These are phyloP conservation scores for Colletotrichum zoysiae DNA, from an alignment of 2,329 filamentous ascomycete species.

Conservation along the genomic window DNA sequence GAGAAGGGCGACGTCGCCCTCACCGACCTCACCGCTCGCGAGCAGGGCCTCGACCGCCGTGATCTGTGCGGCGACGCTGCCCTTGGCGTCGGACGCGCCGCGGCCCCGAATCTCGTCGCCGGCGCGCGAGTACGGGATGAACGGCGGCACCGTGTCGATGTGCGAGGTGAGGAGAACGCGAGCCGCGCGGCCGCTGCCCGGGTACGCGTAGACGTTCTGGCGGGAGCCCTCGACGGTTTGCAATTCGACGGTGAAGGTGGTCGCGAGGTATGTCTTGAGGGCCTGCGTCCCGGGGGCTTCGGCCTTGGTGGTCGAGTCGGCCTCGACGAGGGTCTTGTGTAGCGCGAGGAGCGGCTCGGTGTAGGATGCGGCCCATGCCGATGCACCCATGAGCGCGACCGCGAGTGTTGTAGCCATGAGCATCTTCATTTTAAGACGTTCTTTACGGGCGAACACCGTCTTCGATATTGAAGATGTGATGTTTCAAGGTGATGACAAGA, in stretches of 20 bases:
- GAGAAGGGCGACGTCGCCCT: slow-evolving; percentile 68
- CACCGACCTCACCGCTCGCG: slow-evolving; percentile 52
- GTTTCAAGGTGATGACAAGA: neutral
- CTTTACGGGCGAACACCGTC: neutral
- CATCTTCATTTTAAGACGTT: neutral
- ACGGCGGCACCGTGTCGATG: slow-evolving; percentile 83
- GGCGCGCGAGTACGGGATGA: slow-evolving; percentile 75
- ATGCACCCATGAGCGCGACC: neutral
- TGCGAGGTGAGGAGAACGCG: slow-evolving; percentile 79
- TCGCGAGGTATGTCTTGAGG: slow-evolving; percentile 74
- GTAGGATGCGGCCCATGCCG: slow-evolving; percentile 50
- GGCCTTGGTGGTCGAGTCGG: slow-evolving; percentile 77
- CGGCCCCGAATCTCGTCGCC: slow-evolving; percentile 74
- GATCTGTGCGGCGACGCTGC: slow-evolving; percentile 78
- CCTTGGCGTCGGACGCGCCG: slow-evolving; percentile 80
- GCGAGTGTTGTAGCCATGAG: neutral
- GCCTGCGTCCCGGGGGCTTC: slow-evolving; percentile 78
- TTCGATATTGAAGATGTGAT: no score
- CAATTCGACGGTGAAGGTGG: slow-evolving; percentile 57
- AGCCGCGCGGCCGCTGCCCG: slow-evolving; percentile 61
- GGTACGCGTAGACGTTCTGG: slow-evolving; percentile 84
- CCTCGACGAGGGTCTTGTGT: slow-evolving; percentile 79
- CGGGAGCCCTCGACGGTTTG: slow-evolving; percentile 54
- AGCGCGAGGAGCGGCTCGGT: slow-evolving; percentile 74
- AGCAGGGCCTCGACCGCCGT: slow-evolving; percentile 72